phyloP scores from a whole-genome alignment of 371 early-diverging fungal species.

The Mucor racemosus region DNA sequence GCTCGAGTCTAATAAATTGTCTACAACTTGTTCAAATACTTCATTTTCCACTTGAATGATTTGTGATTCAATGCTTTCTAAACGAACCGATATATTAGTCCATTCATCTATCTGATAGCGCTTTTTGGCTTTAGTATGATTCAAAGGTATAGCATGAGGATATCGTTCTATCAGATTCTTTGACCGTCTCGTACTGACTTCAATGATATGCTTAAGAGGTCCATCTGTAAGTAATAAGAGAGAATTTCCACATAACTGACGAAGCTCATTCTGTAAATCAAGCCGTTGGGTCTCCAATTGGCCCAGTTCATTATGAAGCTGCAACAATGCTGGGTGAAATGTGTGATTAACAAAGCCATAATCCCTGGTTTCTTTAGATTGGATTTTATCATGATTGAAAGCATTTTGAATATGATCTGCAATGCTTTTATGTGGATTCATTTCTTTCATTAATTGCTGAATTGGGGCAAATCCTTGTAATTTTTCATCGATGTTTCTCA shows the following conservation, averaged over 20 bases:
- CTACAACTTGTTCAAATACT: slow-evolving; percentile 48
- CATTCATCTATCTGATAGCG: slow-evolving; percentile 58
- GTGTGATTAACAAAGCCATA: slow-evolving; percentile 56
- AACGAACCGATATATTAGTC: slow-evolving; percentile 53
- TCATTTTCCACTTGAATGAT: slow-evolving; percentile 56
- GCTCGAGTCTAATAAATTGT: slow-evolving; percentile 48
- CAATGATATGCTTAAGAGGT: slow-evolving; percentile 58
- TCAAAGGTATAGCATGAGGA: slow-evolving; percentile 32
- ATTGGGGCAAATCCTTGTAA: slow-evolving; percentile 14
- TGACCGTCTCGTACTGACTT: slow-evolving; percentile 47
- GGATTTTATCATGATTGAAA: slow-evolving; percentile 46
- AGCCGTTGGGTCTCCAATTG: slow-evolving; percentile 27
- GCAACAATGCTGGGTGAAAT: slow-evolving; percentile 29
- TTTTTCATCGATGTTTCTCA: slow-evolving; percentile 40
- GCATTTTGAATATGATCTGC: slow-evolving; percentile 42
- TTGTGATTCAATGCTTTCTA: slow-evolving; percentile 50
- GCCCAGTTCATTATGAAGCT: slow-evolving; percentile 35
- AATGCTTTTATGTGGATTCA: slow-evolving; percentile 40
- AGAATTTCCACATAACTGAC: slow-evolving; percentile 42
- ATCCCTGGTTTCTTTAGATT: slow-evolving; percentile 38
- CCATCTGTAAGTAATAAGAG: slow-evolving; percentile 38
- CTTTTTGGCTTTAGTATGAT: slow-evolving; percentile 49
- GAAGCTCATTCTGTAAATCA: slow-evolving; percentile 34
- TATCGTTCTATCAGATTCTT: slow-evolving; percentile 27
- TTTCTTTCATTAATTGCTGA: not conserved